Percentiles rank a stretch among this genome's conserved stretches.
phyloP scores from a whole-genome alignment of 352 stramenopile genomes.

The Pythium plurisporium region DNA sequence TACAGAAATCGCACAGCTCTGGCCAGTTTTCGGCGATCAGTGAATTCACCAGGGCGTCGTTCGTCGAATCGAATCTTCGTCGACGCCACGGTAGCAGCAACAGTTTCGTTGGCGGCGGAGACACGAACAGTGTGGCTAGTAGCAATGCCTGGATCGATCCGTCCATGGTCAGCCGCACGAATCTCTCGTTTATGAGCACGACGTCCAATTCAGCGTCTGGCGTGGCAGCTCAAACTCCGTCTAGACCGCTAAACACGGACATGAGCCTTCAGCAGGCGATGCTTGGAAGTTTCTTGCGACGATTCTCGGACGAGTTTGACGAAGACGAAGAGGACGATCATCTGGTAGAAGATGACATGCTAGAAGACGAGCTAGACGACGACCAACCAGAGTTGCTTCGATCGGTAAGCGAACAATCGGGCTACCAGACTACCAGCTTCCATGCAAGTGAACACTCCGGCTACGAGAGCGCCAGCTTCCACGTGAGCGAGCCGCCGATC shows the following conservation, averaged over 20 bases:
- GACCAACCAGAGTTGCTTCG: conserved; percentile 2
- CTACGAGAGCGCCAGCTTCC: conserved; percentile 3
- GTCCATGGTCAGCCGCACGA: not conserved
- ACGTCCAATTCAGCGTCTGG: not conserved
- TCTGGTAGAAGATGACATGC: conserved; percentile 16
- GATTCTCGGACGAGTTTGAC: conserved; percentile 47
- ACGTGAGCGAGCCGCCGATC: not conserved
- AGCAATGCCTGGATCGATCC: conserved; percentile 12
- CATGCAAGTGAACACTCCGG: conserved; percentile 10
- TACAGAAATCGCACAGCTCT: conserved; percentile 22
- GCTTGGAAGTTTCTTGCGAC: conserved; percentile 68
- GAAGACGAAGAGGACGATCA: conserved; percentile 27
- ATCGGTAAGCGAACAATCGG: conserved; percentile 12
- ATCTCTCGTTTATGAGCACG: conserved; percentile 18
- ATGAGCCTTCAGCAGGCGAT: conserved; percentile 72
- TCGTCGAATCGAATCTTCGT: conserved; percentile 7
- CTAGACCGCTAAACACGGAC: conserved; percentile 51
- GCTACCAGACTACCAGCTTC: not conserved
- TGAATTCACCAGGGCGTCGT: not conserved
- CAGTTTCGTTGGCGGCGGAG: conserved; percentile 5
- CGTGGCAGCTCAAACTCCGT: not conserved
- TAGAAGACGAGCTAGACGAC: conserved; percentile 18
- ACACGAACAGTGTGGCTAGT: conserved; percentile 10
- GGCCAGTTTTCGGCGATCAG: conserved; percentile 23
- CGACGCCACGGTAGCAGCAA: conserved; percentile 12